Base-by-base conservation (phyloP, 2,329 filamentous ascomycete species). In the Alternaria panax region DNA sequence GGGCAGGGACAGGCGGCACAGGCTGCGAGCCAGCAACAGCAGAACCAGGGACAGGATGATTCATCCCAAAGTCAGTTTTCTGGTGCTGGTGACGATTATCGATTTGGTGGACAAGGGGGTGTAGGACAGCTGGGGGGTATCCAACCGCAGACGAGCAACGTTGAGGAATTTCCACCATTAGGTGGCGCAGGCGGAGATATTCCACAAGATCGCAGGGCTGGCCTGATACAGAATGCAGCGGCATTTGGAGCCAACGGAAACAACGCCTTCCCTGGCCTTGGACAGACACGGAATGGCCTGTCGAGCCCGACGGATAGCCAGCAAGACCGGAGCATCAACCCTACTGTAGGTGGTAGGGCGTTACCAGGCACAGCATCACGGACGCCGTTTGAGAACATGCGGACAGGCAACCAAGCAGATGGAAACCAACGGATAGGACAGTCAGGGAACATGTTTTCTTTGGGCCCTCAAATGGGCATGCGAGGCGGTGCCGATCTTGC, bases 81-180 rank as follows among this genome's bases (percentile, higher is more conserved):
- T 48, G 81, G 80, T 53, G 81, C 80, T 46, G 79, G 81, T 59
- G 85, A 84, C 69, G 84, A 86, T 61, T 87, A 85, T 66, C 81
- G 85, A 36, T 86, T 84, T 66, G 86, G 86, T 38, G 83, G 82
- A 32, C 84, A 86, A 70, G 80, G 80, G 47, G 83, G 84, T 36
- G 82, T 83, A 54, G 82, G 83, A 51, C 84, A 85, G 68, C 73
- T 85, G 51, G 79, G 79, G 22, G 78, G 79, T 40, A 77, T 75
- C 38, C 85, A 86, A 62, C 83, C 84, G 41, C 84, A 85, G 64
- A 81, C 85, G 25, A 82, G 83, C 63, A 86, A 83, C 66, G 85
- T 86, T 47, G 85, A 88, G 16, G 86, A 88, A 54, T 88, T 88
- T 59, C 85, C 86, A 59, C 85, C 86, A n/a, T 75, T 88, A 48